phyloP scores from a whole-genome alignment of 2,329 filamentous ascomycete genomes.

The Diaporthe batatas region DNA sequence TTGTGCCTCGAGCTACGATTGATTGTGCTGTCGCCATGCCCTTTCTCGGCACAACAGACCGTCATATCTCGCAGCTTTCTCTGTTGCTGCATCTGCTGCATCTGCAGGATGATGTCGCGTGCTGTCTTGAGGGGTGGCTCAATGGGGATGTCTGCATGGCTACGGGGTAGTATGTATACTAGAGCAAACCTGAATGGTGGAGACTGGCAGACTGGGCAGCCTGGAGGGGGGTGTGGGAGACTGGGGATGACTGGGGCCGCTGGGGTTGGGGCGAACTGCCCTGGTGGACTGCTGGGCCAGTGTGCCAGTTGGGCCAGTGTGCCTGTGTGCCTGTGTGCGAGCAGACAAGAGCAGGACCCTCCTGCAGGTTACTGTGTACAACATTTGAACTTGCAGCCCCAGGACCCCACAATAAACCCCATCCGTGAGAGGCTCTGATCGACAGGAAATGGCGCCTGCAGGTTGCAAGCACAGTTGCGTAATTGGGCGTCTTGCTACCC shows the following conservation, averaged over 20 bases:
- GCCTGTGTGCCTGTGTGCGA: too few relatives aligned
- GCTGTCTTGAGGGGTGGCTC: conserved; percentile 3
- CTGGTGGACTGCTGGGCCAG: too few relatives aligned
- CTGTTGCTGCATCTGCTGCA: neutral
- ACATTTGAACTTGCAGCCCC: conserved; percentile 3
- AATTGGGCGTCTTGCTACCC: neutral
- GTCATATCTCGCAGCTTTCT: too few relatives aligned
- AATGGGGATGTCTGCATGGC: neutral
- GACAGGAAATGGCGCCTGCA: conserved; percentile 18
- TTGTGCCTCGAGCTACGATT: neutral
- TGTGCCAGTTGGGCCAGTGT: too few relatives aligned
- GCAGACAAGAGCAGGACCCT: neutral
- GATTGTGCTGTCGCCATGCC: neutral
- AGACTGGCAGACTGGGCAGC: neutral
- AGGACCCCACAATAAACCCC: conserved; percentile 24
- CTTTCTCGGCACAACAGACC: neutral
- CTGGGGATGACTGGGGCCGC: conserved; percentile 5
- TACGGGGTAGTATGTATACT: neutral
- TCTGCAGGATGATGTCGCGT: conserved; percentile 13
- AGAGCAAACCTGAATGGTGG: neutral
- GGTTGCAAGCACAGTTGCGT: conserved; percentile 10
- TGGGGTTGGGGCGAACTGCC: neutral
- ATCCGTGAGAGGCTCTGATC: conserved; percentile 32
- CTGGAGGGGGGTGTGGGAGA: neutral
- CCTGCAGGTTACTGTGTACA: too few relatives aligned